Evolutionary conservation across 2,329 filamentous ascomycete species (phyloP), one percentile per base, ranked within the genome.

Genomic region (Phaeoacremonium minimum): DNA sequence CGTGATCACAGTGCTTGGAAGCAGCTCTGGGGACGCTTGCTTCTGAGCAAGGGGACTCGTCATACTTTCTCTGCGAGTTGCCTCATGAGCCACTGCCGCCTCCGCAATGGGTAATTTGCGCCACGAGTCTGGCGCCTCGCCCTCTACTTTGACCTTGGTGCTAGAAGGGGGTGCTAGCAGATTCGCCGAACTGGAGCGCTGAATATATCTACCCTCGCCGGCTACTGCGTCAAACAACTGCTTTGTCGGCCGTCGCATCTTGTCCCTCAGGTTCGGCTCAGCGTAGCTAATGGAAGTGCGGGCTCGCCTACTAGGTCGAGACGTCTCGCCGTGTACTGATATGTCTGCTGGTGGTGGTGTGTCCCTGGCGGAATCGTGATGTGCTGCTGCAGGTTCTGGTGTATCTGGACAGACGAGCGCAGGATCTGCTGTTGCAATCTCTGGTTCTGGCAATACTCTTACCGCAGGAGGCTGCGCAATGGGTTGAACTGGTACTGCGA

Each of bases 191-290:
- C 18, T 46, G 38, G 37, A 52, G 35, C 22, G 50, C 17, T 46
- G 69, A 40, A 57, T 51, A 40, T 71, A 66, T 51, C 73, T 80
- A 19, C 71, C 74, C 47, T 83, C 75, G n/a, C 75, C 79, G 9
- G 73, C 62, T 12, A 91, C 85, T 2, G 85, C 86, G 56, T 89
- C 85, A 22, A 83, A 76, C 8, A 90, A 61, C 45, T 87, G 79
- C 53, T 87, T 87, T 2, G 83, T 85, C 15, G 87, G 85, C 41
- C 87, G 75, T 40, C 87, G 76, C 86, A 93, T 90, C 63, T 93
- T 93, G 53, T 83, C 84, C 43, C 84, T 75, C 29, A 93, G 67
- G 50, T 85, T 91, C 2, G 87, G 87, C 56, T 91, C 85, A 9
- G 85, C 84, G 56, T 93, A 93, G 64, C 85, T 91, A 43, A 93